A percentile compares a stretch with the other conserved stretches of the same genome.
Evolutionary conservation across 208 protist species (phyloP).

Genomic region (Acanthamoeba royreba): DNA sequence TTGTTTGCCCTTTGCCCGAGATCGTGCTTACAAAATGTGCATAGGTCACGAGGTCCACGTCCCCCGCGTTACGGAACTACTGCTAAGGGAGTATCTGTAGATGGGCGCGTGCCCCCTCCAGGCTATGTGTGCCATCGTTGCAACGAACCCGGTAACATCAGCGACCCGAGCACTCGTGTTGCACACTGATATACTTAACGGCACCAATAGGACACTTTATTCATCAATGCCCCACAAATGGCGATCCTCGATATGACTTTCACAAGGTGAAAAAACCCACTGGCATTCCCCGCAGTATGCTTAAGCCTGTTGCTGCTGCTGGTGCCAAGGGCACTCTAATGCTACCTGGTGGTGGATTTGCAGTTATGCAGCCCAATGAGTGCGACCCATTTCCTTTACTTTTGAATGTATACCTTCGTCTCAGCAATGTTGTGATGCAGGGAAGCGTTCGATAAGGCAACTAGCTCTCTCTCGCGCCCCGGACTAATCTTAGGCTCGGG

Average conservation of each 20-base stretch:
- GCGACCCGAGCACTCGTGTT: not conserved
- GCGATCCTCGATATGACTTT: slow-evolving; percentile 61
- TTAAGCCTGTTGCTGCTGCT: slow-evolving; percentile 34
- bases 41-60: not conserved
- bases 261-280: slow-evolving; percentile 59
- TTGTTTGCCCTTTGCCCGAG: not conserved
- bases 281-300: slow-evolving; percentile 72
- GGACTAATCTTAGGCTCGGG: not conserved
- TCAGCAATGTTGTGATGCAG: not conserved
- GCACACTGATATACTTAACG: not conserved
- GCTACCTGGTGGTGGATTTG: slow-evolving; percentile 26
- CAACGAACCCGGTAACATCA: slow-evolving; percentile 45
- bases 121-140: slow-evolving; percentile 69
- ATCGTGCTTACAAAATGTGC: not conserved
- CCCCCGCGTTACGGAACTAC: not conserved
- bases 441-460: not conserved
- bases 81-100: not conserved
- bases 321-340: not conserved
- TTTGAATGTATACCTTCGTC: not conserved
- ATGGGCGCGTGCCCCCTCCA: slow-evolving; percentile 37
- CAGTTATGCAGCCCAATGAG: not conserved
- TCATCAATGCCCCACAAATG: slow-evolving; percentile 74
- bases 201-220: slow-evolving; percentile 67
- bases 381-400: not conserved
- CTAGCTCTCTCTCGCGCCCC: not conserved